Conservation (phyloP, 768 basidiomycete genomes). For the Boletus reticulatus region DNA sequence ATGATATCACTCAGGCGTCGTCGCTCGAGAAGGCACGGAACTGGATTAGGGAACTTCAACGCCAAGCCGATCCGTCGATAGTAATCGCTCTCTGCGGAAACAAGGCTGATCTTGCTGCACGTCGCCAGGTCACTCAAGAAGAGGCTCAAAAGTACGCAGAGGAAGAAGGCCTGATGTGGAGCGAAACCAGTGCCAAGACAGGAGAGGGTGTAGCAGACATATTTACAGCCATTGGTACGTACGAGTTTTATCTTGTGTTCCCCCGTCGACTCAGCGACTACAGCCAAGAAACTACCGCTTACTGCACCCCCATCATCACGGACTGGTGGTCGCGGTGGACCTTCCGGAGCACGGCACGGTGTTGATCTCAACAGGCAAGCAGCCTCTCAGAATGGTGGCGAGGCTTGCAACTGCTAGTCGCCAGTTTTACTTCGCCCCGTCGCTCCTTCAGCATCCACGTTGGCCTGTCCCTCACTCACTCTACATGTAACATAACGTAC, state of each 20-base stretch:
- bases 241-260: not conserved
- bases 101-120: slow-evolving; percentile 84
- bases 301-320: slow-evolving; percentile 68
- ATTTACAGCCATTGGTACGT: slow-evolving; percentile 80
- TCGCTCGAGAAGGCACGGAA: slow-evolving; percentile 94
- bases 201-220: slow-evolving; percentile 85
- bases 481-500: slow-evolving; percentile 32
- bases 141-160: slow-evolving; percentile 92
- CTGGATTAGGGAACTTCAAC: slow-evolving; percentile 96
- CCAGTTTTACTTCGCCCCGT: slow-evolving; percentile 6
- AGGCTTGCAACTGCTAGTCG: slow-evolving; percentile 73
- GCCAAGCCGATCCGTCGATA: slow-evolving; percentile 96
- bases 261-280: slow-evolving; percentile 1
- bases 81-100: slow-evolving; percentile 96
- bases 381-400: slow-evolving; percentile 46
- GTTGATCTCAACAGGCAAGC: slow-evolving; percentile 82
- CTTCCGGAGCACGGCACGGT: slow-evolving; percentile 53
- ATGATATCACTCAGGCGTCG: slow-evolving; percentile 90
- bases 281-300: slow-evolving; percentile 89
- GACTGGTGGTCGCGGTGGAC: slow-evolving; percentile 51
- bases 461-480: slow-evolving; percentile 15
- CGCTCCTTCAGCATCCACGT: slow-evolving; percentile 6
- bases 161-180: slow-evolving; percentile 92
- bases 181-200: slow-evolving; percentile 87
- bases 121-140: slow-evolving; percentile 82